These are phyloP conservation scores for Chimonanthus praecox DNA, from an alignment of 164 flowering plant genomes.

Conservation along the genomic window DNA sequence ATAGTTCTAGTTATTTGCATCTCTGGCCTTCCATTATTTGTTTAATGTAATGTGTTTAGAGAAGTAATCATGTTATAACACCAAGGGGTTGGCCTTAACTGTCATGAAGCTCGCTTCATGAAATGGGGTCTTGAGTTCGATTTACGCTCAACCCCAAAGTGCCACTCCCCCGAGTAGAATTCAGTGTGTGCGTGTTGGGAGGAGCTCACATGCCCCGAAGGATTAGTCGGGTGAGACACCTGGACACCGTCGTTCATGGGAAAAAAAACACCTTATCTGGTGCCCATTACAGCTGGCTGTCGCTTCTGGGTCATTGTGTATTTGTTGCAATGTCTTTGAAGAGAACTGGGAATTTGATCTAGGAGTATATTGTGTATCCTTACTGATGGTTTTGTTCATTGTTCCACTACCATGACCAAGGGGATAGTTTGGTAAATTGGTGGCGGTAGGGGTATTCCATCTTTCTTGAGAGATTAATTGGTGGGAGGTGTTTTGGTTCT, in stretches of 20 bases:
- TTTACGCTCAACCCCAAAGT: no score
- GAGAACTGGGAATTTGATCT: not conserved
- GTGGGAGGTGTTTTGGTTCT: not conserved
- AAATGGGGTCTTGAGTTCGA: no score
- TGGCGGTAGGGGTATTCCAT: not conserved
- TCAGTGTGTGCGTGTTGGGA: no score
- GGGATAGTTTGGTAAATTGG: not conserved
- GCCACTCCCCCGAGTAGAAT: no score
- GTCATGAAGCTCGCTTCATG: no score
- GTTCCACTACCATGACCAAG: not conserved
- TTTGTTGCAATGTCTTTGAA: not conserved
- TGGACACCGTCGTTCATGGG: no score
- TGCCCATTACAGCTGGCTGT: not conserved
- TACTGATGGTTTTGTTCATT: not conserved
- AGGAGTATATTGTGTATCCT: not conserved
- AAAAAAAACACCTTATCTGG: not conserved
- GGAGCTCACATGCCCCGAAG: no score
- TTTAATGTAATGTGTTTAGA: no score
- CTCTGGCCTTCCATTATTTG: not conserved
- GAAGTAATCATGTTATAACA: no score
- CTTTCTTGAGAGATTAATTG: not conserved
- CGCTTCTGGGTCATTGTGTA: not conserved
- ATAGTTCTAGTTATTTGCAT: not conserved
- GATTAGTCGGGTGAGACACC: no score
- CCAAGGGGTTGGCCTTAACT: no score